Evolutionary conservation across 2,329 filamentous ascomycete genomes (phyloP).

Genomic region (Fusarium sp.): DNA sequence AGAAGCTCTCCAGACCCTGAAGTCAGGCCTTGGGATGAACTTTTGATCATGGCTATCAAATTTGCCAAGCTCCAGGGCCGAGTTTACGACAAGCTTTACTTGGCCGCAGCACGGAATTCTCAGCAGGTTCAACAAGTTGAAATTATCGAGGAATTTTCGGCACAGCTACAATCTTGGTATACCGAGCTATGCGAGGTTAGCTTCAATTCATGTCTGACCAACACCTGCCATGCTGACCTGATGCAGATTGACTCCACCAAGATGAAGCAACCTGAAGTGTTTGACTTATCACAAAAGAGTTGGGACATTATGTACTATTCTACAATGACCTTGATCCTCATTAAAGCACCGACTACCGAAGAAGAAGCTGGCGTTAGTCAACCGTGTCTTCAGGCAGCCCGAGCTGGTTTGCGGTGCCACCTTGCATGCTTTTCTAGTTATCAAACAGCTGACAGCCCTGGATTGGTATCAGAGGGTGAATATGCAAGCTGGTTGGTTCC

Average conservation of each 20-base stretch:
- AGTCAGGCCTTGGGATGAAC: not conserved
- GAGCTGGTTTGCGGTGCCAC: not conserved
- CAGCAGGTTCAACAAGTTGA: not conserved
- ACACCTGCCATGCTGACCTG: not conserved
- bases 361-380: not conserved
- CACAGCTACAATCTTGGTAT: conserved; percentile 1
- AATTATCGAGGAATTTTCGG: not conserved
- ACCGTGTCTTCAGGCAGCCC: not conserved
- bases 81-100: conserved; percentile 4
- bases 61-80: conserved; percentile 3
- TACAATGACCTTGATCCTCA: conserved; percentile 3
- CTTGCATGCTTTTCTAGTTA: conserved; percentile 7
- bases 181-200: not conserved
- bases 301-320: conserved; percentile 6
- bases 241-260: not conserved
- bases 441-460: conserved; percentile 1
- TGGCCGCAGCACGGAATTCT: not conserved
- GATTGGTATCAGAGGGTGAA: not conserved
- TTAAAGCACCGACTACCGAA: not conserved
- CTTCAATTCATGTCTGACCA: not conserved
- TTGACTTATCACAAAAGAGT: not conserved
- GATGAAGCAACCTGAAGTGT: not conserved
- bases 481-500: conserved; percentile 6
- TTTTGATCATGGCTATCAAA: not conserved
- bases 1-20: not conserved